phyloP scores from a whole-genome alignment of 73 alveolate species.

The Urostyla sp. region DNA sequence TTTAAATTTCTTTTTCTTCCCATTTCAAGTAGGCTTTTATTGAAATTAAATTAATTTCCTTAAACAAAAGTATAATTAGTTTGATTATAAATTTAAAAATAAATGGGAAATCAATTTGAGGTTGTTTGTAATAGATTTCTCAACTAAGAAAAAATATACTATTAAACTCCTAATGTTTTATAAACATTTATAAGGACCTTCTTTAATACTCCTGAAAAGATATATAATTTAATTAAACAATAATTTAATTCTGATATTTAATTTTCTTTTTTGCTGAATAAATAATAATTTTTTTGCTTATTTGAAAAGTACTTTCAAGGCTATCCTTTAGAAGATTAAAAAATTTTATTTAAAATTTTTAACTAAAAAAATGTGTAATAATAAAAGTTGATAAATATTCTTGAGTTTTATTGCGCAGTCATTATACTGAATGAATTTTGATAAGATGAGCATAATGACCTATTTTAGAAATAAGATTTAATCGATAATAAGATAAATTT shows the following conservation, averaged over 20 bases:
- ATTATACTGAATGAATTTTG: no score
- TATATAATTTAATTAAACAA: neutral
- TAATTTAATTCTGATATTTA: neutral
- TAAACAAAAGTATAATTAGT: no score
- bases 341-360: no score
- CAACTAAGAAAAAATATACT: neutral
- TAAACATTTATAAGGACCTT: neutral
- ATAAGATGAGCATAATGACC: neutral
- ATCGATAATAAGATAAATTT: slow-evolving; percentile 42
- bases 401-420: neutral
- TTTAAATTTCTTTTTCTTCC: slow-evolving; percentile 4
- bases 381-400: neutral
- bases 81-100: no score
- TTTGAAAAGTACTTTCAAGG: neutral
- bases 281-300: neutral
- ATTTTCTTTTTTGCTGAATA: neutral
- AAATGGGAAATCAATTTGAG: no score
- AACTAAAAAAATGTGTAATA: neutral
- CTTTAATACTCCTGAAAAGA: neutral
- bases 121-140: no score
- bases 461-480: neutral
- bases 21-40: neutral
- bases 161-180: neutral
- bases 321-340: no score
- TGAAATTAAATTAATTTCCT: no score